Conservation (phyloP, 352 stramenopile species). For the Phytophthora chlamydospora region DNA sequence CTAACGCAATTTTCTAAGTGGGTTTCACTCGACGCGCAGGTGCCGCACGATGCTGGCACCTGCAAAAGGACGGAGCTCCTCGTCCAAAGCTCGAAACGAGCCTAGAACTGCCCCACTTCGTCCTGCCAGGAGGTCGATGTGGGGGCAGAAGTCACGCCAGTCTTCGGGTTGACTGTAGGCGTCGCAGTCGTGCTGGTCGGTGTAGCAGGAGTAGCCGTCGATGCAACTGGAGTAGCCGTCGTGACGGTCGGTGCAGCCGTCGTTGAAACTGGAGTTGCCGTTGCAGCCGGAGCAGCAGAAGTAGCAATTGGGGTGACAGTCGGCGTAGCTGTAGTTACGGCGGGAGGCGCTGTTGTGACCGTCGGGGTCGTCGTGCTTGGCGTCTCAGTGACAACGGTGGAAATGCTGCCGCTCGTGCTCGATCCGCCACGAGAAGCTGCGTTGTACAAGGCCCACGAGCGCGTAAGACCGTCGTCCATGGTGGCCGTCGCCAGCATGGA, state of each 20-base stretch:
- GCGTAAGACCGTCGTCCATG: constrained; percentile 73
- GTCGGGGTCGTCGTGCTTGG: constrained; percentile 16
- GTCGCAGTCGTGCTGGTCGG: constrained; percentile 6
- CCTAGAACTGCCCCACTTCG: constrained; percentile 20
- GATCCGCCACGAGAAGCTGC: constrained; percentile 44
- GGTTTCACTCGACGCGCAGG: constrained; percentile 35
- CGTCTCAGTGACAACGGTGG: constrained; percentile 8
- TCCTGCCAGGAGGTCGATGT: constrained; percentile 21
- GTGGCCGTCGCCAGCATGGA: constrained; percentile 46
- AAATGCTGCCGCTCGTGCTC: constrained; percentile 23
- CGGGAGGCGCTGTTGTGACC: constrained; percentile 5
- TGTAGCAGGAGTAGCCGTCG: background rate
- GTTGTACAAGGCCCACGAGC: constrained; percentile 78
- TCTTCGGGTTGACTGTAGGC: constrained; percentile 15
- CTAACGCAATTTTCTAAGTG: constrained; percentile 34
- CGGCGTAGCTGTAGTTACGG: background rate
- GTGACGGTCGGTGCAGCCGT: background rate
- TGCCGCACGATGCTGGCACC: constrained; percentile 8
- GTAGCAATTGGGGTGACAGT: constrained; percentile 2
- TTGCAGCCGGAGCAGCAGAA: constrained; percentile 4
- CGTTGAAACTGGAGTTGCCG: background rate
- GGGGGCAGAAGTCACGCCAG: constrained; percentile 1
- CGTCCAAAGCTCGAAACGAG: constrained; percentile 2
- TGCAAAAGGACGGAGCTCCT: constrained; percentile 16
- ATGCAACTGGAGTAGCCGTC: background rate